Evolutionary conservation across 257 asterid genomes (phyloP).

Genomic region (Gentiana straminea): DNA sequence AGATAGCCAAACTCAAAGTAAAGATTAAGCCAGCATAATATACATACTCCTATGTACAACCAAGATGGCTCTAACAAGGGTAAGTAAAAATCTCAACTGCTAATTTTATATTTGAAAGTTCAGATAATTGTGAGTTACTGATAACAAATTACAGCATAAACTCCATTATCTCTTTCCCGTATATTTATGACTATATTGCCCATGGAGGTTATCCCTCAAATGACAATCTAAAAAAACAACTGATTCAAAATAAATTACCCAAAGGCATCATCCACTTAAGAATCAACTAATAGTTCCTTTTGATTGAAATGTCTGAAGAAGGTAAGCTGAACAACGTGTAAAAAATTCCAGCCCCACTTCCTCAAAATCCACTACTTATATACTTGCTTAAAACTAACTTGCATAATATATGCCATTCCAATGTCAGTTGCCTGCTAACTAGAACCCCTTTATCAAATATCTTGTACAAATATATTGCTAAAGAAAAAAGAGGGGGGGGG

Average conservation of each 20-base stretch:
- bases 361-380: not conserved
- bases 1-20: conserved; percentile 10
- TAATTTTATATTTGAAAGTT: not conserved
- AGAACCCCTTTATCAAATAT: not conserved
- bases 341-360: not conserved
- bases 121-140: not conserved
- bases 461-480: not conserved
- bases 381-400: no score
- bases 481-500: not conserved
- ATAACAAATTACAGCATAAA: not conserved
- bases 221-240: no score
- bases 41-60: no score
- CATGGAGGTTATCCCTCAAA: no score
- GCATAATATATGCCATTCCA: no score
- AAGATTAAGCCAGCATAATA: not conserved
- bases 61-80: not conserved
- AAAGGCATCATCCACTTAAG: no score
- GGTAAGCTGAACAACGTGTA: no score
- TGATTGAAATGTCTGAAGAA: no score
- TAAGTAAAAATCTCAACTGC: not conserved
- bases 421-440: not conserved
- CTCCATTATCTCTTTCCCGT: no score
- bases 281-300: no score
- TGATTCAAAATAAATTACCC: no score
- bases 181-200: no score